Evolutionary conservation across 2,329 filamentous ascomycete genomes (phyloP).

Genomic region (Fusarium praegraminearum): DNA sequence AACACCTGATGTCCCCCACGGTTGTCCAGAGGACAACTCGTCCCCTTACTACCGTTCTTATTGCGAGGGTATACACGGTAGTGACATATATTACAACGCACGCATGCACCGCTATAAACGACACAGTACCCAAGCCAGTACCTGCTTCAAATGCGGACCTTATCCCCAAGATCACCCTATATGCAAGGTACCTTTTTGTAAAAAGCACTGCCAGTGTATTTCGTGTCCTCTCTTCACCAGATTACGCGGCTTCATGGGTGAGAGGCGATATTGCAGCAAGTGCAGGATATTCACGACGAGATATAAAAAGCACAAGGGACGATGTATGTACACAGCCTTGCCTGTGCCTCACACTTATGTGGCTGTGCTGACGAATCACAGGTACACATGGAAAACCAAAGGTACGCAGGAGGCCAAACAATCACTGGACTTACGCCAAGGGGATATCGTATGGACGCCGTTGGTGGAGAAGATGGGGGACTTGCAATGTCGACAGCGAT

Average conservation of each 20-base stretch:
- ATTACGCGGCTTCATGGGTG: constrained; percentile 18
- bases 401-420: constrained; percentile 3
- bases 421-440: constrained; percentile 2
- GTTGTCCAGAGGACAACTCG: background rate
- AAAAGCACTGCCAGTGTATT: constrained; percentile 17
- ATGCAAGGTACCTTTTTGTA: constrained; percentile 5
- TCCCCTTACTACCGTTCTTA: rapidly evolving
- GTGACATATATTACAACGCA: rapidly evolving
- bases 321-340: constrained; percentile 3
- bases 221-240: constrained; percentile 17
- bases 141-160: background rate
- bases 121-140: rapidly evolving
- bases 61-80: background rate
- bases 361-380: background rate
- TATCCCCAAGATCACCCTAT: constrained; percentile 1
- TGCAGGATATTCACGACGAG: constrained; percentile 1
- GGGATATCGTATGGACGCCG: constrained; percentile 10
- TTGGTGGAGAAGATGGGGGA: constrained; percentile 28
- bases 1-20: background rate
- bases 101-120: background rate
- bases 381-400: constrained; percentile 10
- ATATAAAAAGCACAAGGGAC: background rate
- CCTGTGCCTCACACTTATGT: rapidly evolving
- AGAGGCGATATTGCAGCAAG: background rate
- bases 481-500: background rate